Base-by-base conservation (phyloP, 805 yeast species). In the Sugiyamaella qingdaonensis region DNA sequence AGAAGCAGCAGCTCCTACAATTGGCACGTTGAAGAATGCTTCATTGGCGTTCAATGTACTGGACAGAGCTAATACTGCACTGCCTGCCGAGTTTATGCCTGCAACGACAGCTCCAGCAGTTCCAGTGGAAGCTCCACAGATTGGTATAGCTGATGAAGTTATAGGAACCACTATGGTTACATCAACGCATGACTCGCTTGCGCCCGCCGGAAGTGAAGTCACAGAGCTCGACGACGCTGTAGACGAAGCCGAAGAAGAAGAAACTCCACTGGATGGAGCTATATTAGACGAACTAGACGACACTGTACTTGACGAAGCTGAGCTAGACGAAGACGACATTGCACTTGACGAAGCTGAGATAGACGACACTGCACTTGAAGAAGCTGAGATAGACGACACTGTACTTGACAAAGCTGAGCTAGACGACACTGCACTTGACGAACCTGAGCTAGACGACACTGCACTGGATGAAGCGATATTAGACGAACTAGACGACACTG, bases 121-220 rank as follows among this genome's bases (percentile, higher is more conserved):
- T 27, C 47, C 47, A 16, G 47, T 44, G 4, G 47, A 21, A 21
- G 3, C 47, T n/a, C 47, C 47, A 21, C 47, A 44, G 2, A 21
- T 44, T 19, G 2, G 34, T 16, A 36, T 19, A 4, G 34, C 5
- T 10, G 35, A 16, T 13, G 47, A 16, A 2, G 47, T 27, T 13
- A 36, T 4, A 3, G 35, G 13, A 44, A 9, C 9, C 5, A 13
- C 24, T 4, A 44, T 44, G 19, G 47, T 44, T 19, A 27, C 8
- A 8, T 27, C 35, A 19, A 44, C 5, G 24, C 47, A 44, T 13
- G 47, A 27, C 18, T 27, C 35, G 18, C 35, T 27, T 3, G 33
- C 47, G 10, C 47, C 34, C 3, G 47, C 31, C n/a, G 19, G 35
- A 3, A 34, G 4, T 4, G 45, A 41, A 19, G 45, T 41, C 7